Evolutionary conservation across 805 yeast species (phyloP), one percentile per base, ranked within the genome.

Genomic region (Blastobotrys chiropterorum): DNA sequence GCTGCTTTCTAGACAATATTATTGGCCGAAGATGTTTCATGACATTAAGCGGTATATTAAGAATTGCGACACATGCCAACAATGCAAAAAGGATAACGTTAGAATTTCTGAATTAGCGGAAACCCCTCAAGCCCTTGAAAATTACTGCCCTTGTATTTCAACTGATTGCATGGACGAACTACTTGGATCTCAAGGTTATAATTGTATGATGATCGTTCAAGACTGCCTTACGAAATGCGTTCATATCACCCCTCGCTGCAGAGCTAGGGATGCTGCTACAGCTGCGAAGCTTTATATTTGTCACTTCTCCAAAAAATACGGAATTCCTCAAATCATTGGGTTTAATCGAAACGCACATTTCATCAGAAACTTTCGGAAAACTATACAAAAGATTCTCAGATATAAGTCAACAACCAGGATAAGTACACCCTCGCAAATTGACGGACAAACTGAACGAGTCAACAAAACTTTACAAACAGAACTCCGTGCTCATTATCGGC

Each of bases 281-380:
- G 34, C 48, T 4, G 59, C 60, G 3, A 31, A 20, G 7, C 20
- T 56, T 3, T 58, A 54, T 30, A 43, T 50, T 30, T 39, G 39
- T 3, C 4, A 55, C n/a, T 45, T 61, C 11, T 16, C 50, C 34
- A 44, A 47, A 7, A 42, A 56, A 1, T 62, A 59, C 45, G 63
- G 63, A 16, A 16, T 46, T 11, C 55, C 61, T 1, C 21, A 44
- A 31, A 15, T 38, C 11, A 53, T 60, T 22, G 50, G 53, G 8
- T 53, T 57, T 3, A 63, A 59, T 22, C 42, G 56, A 3, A 63
- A 58, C 34, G 6, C 44, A 1, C 15, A 49, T 8, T 60, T 60
- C 30, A 49, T 43, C 6, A 13, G 47, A 2, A 19, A 22, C 3
- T 56, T 55, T 22, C 58, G 63, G 63, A 42, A n/a, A 11, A 17